Evolutionary conservation across 768 basidiomycete genomes (phyloP), one percentile per base, ranked within the genome.

Genomic region (Collybia nuda): DNA sequence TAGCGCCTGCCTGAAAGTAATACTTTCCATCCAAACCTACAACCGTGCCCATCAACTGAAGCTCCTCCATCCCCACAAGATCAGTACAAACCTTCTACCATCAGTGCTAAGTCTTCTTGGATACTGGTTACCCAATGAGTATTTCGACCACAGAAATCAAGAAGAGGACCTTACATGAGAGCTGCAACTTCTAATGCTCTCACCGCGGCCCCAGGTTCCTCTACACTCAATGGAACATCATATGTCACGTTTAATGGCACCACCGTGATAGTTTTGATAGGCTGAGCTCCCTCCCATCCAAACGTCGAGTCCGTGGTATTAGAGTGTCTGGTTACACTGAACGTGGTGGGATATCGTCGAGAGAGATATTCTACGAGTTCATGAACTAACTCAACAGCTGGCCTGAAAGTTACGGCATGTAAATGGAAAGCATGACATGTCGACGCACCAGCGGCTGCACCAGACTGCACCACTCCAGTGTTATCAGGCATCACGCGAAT

Each of bases 1-100:
- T 82, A 0, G 81, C 82, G 6, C 88, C 89, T 37, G 81, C 85
- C 61, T 88, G 88, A 57, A 91, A 82, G 62, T 88, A 85, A 55
- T 88, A 86, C 52, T 73, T 73, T 37, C 88, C 86, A 49, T 91
- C 85, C 18, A 71, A 63, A 45, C 85, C 85, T 84, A 61, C 28
- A 21, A 9, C 40, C 12, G 19, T 17, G 12, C 18, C 1, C 19
- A 28, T 48, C 29, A 47, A 46, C 23, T 17, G 29, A 26, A 26
- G 47, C 48, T 49, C 37, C 2, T 32, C 32, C 14, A 45, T 44
- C 38, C 17, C 42, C 40, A 50, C 40, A 36, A 23, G 38, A 52
- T 39, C 46, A 32, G 40, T 45, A 50, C 56, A 32, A 44, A 77
- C 81, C 81, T 76, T 84, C 81, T 21, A 83, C 68, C 82, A 84